Evolutionary conservation across 2,329 filamentous ascomycete species (phyloP).

Genomic region (Fusarium concolor): DNA sequence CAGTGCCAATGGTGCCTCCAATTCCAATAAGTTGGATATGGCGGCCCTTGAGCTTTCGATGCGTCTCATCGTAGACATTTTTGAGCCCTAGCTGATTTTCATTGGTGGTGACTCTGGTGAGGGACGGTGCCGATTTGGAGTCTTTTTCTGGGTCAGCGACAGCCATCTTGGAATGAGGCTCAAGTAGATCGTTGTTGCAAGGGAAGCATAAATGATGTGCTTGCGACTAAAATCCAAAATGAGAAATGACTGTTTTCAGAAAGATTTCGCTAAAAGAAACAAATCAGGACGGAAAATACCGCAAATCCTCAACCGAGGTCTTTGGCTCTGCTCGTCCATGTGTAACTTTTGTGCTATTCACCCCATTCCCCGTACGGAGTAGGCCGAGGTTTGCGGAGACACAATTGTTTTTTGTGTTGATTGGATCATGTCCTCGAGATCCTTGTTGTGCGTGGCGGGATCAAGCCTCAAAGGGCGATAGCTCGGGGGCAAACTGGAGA

Average conservation of each 20-base stretch:
- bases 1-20: slow-evolving; percentile 73
- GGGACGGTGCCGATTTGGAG: background rate
- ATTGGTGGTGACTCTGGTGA: background rate
- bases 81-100: slow-evolving; percentile 6
- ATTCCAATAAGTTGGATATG: slow-evolving; percentile 72
- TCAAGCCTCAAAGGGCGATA: slow-evolving; percentile 14
- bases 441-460: slow-evolving; percentile 6
- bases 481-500: slow-evolving; percentile 1
- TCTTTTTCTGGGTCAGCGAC: slow-evolving; percentile 40
- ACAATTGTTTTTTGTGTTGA: background rate
- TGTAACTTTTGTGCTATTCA: slow-evolving; percentile 18
- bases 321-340: background rate
- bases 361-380: slow-evolving; percentile 15
- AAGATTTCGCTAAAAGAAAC: background rate
- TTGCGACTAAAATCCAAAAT: background rate
- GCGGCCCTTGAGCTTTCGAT: slow-evolving; percentile 65
- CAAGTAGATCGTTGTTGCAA: background rate
- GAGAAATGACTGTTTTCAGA: background rate
- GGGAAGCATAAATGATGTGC: background rate
- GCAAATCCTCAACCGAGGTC: slow-evolving; percentile 16
- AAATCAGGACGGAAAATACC: slow-evolving; percentile 17
- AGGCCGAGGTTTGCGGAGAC: slow-evolving; percentile 13
- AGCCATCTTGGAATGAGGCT: slow-evolving; percentile 21
- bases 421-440: background rate
- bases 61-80: slow-evolving; percentile 50